Conservation (phyloP, 768 basidiomycete genomes). For the Russula emetica region DNA sequence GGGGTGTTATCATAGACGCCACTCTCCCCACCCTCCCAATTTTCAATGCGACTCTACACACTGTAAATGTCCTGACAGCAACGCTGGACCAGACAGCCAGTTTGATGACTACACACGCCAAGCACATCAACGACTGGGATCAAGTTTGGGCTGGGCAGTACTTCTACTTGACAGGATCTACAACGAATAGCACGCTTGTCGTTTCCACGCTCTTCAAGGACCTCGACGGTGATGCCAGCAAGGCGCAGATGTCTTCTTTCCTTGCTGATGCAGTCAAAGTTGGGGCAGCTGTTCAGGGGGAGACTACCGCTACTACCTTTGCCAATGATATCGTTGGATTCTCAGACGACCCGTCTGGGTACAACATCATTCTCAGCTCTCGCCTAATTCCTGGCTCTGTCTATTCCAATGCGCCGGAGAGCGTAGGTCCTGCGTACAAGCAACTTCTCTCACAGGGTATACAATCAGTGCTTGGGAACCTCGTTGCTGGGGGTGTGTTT, state of each 20-base stretch:
- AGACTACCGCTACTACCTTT: conserved; percentile 8
- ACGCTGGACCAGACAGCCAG: conserved; percentile 40
- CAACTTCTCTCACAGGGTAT: conserved; percentile 14
- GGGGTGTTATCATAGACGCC: conserved; percentile 39
- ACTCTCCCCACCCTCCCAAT: conserved; percentile 38
- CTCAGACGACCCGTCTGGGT: conserved; percentile 18
- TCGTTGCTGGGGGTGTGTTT: conserved; percentile 18
- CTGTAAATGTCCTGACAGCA: conserved; percentile 32
- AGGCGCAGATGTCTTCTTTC: conserved; percentile 20
- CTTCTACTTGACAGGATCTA: conserved; percentile 33
- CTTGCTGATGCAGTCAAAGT: conserved; percentile 18
- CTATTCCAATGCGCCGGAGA: not conserved
- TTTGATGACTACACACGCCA: conserved; percentile 33
- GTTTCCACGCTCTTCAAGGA: conserved; percentile 29
- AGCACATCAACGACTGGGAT: conserved; percentile 12
- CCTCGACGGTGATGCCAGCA: conserved; percentile 24
- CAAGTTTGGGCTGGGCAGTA: conserved; percentile 21
- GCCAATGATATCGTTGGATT: conserved; percentile 16
- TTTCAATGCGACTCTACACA: conserved; percentile 33
- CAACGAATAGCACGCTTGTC: conserved; percentile 9
- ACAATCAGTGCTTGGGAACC: conserved; percentile 2
- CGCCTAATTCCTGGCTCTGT: conserved; percentile 20
- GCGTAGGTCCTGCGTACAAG: conserved; percentile 22
- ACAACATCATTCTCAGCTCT: conserved; percentile 20
- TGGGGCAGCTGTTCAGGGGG: conserved; percentile 25